Base-by-base conservation (phyloP, 2,329 filamentous ascomycete genomes). In the Lachnellula hyalina region DNA sequence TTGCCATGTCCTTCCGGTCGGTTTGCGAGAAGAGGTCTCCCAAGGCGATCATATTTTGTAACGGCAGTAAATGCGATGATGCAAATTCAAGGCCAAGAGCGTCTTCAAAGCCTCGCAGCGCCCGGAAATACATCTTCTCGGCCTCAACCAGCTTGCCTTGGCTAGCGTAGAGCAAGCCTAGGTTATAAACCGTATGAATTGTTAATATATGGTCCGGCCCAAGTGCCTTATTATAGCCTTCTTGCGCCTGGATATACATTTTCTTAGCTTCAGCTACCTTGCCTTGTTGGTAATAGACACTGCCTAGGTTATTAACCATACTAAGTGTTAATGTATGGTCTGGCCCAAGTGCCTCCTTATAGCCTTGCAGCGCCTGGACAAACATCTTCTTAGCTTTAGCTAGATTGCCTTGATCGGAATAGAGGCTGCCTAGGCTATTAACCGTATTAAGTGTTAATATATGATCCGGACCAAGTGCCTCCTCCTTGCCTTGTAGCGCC, bases 51-150 rank as follows among this genome's bases (percentile, higher is more conserved):
- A 67, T 61, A 17, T 60, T 66, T 23, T 63, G 56, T 48, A 68
- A 60, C 50, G 62, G 64, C 52, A 62, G 64, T 54, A 64, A 56
- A 61, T 66, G 65, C 35, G 62, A 65, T n/a, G 58, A 59, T 54
- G 55, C 36, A 60, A 57, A 32, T 54, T 60, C 54, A 54, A n/a
- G 45, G 51, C 53, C 38, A 51, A 58, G 55, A 47, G 56, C 56
- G n/a, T 59, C 60, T 48, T 68, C 60, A 9, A 58, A 58, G 47
- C 67, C 62, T 63, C 63, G 49, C 5, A 72, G 58, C 48, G 66
- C 68, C 47, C 66, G 67, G 8, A 57, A 6, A 23, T 64, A 71
- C 63, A 70, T 71, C 1, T 52, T 53, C 58, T 70, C 61, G 11
- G 58, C 59, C 28, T 58, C 56, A 1, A 25, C 52, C 6, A 61